Evolutionary conservation across 495 filamentous ascomycete genomes (phyloP), one percentile per base, ranked within the genome.

Genomic region (Melanomma pulvis-pyrius): DNA sequence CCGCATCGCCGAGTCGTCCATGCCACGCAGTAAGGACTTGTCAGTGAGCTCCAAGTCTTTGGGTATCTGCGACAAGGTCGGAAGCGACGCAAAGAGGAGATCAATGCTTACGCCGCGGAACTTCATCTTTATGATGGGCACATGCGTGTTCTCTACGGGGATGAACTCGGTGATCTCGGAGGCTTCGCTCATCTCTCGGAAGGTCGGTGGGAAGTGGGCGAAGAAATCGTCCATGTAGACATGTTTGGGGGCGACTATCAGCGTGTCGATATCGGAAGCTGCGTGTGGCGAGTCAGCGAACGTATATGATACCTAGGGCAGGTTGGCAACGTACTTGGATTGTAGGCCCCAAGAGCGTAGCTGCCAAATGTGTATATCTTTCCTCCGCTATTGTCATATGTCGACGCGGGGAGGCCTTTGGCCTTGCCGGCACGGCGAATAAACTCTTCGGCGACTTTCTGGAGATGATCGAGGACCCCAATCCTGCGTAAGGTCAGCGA

Each of bases 191-290:
- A 94, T 85, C 70, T 87, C 82, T 62, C 86, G 74, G 7, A 98
- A 85, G 44, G 93, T 77, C 7, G 83, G 77, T 55, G 93, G 93
- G 71, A 98, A 93, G 70, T 90, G 82, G 28, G 89, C 77, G 78
- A 98, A 98, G 77, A 96, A 98, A 74, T 98, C 92, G 30, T 93
- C 88, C 50, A 88, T 86, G 13, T 83, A 80, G 44, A 98, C 88
- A 68, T 97, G 92, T 73, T 90, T 92, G 19, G 94, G 94, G 28
- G 86, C 92, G 29, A 96, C 88, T 41, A 97, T 85, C 19, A 98
- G 86, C 17, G 94, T 98, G 79, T 98, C 94, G 70, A 98, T 97
- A 86, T 98, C 94, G 34, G 96, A 97, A 49, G 91, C 92, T 86
- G 41, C 44, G 51, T 8, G 17, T 13, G 6, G 32, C 39, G 1